Base-by-base conservation (phyloP, 371 early-diverging fungal species). In the Rhizopus delemar region DNA sequence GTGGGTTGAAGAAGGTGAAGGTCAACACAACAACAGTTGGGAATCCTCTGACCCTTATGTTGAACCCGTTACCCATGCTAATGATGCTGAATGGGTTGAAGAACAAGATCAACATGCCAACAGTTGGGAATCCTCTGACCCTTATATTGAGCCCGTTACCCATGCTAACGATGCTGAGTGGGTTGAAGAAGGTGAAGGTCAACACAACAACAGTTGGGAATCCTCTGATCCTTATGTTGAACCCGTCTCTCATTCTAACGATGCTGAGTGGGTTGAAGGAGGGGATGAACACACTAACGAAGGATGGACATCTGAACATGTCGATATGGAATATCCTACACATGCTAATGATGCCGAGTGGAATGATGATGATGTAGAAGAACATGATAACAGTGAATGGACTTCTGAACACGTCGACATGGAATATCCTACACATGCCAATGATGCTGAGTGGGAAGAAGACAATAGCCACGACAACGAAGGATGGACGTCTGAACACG, bases 401-500 rank as follows among this genome's bases (percentile, higher is more conserved):
- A 13, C 7, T 0, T 11, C 43, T 13, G 68, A 70, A 54, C 63
- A 61, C 8, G 45, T 56, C 13, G 59, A 46, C 28, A 15, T 57
- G 31, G 36, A 36, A 2, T 11, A 6, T 36, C 8, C 11, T 5
- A 7, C 41, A 2, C 56, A 55, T 22, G 15, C n/a, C 2, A 43
- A 55, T 13, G 52, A 41, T 3, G 45, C 41, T 36, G 31, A 59
- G 3, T 59, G 59, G 59, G 54, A 56, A 8, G 46, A 22, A 33
- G 29, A 53, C 31, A 12, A 39, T 43, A 8, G 0, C 13, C 39
- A 54, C 36, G 60, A 51, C 34, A 62, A 64, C 28, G 63, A 36
- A 35, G 61, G 58, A n/a, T 73, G 74, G 74, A 32, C 58, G 13
- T 53, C 66, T 9, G 62, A 69, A 50, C 63, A 74, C 8, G 28